A percentile compares a stretch with the other conserved stretches of the same genome.
phyloP scores from a whole-genome alignment of 306 rosid genomes.

The Betula pendula region DNA sequence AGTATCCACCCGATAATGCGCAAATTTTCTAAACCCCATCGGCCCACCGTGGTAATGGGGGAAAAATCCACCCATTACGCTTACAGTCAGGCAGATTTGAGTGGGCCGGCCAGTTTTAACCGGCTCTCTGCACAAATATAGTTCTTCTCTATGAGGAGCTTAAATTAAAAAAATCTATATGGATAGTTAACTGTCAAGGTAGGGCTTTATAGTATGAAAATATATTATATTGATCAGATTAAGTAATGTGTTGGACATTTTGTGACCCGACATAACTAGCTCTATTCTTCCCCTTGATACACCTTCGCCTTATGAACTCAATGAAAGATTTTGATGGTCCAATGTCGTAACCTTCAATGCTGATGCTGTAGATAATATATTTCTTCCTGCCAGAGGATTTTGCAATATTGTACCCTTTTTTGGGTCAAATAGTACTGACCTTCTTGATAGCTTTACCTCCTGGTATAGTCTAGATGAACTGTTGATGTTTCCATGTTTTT shows the following conservation, averaged over 20 bases:
- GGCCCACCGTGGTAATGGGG: too few relatives aligned
- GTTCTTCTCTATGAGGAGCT: too few relatives aligned
- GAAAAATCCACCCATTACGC: too few relatives aligned
- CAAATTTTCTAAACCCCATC: too few relatives aligned
- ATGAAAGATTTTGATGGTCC: not conserved
- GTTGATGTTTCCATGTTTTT: not conserved
- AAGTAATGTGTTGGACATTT: not conserved
- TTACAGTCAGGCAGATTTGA: too few relatives aligned
- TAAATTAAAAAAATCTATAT: too few relatives aligned
- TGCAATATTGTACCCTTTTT: not conserved
- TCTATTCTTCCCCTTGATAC: not conserved
- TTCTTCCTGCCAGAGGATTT: not conserved
- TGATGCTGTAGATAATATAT: not conserved
- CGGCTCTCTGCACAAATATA: too few relatives aligned
- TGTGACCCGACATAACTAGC: not conserved
- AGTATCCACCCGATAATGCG: too few relatives aligned
- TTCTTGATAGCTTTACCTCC: not conserved
- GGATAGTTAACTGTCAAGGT: too few relatives aligned
- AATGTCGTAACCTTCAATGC: not conserved
- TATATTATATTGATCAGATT: not conserved
- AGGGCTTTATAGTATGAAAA: not conserved
- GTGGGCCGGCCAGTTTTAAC: too few relatives aligned
- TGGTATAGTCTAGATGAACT: not conserved
- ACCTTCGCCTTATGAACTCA: not conserved
- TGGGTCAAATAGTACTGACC: not conserved